phyloP scores from a whole-genome alignment of 352 stramenopile genomes.

The Pythium plurisporium region DNA sequence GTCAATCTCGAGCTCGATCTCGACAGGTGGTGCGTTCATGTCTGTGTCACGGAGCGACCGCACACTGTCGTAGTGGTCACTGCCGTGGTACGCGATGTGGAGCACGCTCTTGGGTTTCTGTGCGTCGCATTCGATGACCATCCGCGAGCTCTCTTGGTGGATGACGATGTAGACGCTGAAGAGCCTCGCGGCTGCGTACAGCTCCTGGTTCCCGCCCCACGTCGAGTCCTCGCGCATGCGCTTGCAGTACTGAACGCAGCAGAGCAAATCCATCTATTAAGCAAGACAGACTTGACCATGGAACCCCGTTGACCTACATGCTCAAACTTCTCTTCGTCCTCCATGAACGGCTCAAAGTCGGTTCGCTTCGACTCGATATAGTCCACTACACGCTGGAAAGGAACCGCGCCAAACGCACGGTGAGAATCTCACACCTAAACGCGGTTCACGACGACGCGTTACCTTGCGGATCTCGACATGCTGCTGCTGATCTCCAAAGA shows the following conservation, averaged over 20 bases:
- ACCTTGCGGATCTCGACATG: slow-evolving; percentile 68
- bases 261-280: too few species aligned
- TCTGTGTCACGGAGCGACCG: slow-evolving; percentile 39
- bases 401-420: too few species aligned
- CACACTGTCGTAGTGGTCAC: slow-evolving; percentile 84
- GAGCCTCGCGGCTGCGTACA: slow-evolving; percentile 63
- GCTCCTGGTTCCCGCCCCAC: slow-evolving; percentile 81
- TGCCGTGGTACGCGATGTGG: slow-evolving; percentile 65
- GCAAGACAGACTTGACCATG: too few species aligned
- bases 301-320: slow-evolving; percentile 44
- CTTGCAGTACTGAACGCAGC: slow-evolving; percentile 51
- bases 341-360: slow-evolving; percentile 86
- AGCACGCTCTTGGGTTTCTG: slow-evolving; percentile 43
- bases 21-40: slow-evolving; percentile 30
- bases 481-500: slow-evolving; percentile 67
- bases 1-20: slow-evolving; percentile 55
- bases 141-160: slow-evolving; percentile 57
- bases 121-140: slow-evolving; percentile 72
- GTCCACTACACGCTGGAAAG: slow-evolving; percentile 53
- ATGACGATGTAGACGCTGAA: slow-evolving; percentile 78
- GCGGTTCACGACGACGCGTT: too few species aligned
- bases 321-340: slow-evolving; percentile 85
- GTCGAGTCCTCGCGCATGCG: slow-evolving; percentile 75
- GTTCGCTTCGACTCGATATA: slow-evolving; percentile 66
- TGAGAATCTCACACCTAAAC: too few species aligned